Percentiles rank a stretch among this genome's conserved stretches.
Evolutionary conservation across 2,329 filamentous ascomycete genomes (phyloP).

Genomic region (Aspergillus sp.): DNA sequence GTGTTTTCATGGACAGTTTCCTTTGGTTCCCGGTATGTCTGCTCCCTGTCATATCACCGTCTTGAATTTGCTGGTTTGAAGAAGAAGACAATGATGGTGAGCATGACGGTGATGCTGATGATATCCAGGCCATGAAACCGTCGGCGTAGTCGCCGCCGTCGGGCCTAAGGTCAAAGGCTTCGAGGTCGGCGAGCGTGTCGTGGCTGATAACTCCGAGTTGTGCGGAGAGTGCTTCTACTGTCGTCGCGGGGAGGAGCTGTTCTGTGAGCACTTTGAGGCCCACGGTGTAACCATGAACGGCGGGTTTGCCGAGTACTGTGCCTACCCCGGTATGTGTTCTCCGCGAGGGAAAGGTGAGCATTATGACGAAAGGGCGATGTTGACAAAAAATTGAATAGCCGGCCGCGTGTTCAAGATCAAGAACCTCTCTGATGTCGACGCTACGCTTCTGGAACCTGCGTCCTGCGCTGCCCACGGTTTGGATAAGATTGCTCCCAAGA

Average conservation of each 20-base stretch:
- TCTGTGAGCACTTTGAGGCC: conserved; percentile 68
- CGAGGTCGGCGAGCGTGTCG: conserved; percentile 62
- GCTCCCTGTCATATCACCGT: conserved; percentile 1
- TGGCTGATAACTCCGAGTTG: conserved; percentile 56
- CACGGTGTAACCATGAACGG: conserved; percentile 62
- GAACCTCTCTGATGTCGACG: conserved; percentile 66
- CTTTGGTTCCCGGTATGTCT: conserved; percentile 55
- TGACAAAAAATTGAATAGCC: conserved; percentile 29
- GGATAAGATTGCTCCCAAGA: conserved; percentile 66
- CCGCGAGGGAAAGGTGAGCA: not conserved
- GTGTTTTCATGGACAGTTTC: conserved; percentile 48
- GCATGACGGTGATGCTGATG: not conserved
- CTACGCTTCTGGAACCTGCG: conserved; percentile 68
- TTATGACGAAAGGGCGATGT: not conserved
- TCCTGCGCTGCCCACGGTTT: conserved; percentile 70
- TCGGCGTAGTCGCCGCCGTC: conserved; percentile 62
- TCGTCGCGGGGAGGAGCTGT: conserved; percentile 64
- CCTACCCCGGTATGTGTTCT: conserved; percentile 42
- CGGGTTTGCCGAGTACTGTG: conserved; percentile 70
- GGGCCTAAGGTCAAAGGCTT: conserved; percentile 61
- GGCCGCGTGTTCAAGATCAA: conserved; percentile 65
- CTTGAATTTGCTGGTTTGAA: not conserved
- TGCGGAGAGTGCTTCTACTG: conserved; percentile 75
- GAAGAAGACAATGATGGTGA: not conserved
- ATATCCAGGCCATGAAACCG: conserved; percentile 62